These are phyloP conservation scores for Grosmannia huntii DNA, from an alignment of 2,329 filamentous ascomycete species.

Conservation along the genomic window DNA sequence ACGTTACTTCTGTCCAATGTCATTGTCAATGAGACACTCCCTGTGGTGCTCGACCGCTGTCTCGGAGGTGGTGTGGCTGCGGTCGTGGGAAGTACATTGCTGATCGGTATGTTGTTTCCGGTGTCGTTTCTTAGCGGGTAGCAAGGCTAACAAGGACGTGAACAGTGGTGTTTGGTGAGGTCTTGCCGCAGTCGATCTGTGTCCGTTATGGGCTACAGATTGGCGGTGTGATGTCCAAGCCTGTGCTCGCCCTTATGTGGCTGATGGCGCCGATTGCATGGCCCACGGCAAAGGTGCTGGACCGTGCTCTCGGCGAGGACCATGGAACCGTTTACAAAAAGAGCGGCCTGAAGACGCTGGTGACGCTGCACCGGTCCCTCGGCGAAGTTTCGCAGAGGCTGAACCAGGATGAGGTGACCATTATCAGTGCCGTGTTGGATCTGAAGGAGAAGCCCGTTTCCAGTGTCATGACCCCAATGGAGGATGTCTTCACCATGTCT, in stretches of 20 bases:
- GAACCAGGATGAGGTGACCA: slow-evolving; percentile 96
- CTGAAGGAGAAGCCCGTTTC: slow-evolving; percentile 93
- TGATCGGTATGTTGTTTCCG: slow-evolving; percentile 59
- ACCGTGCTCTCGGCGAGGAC: slow-evolving; percentile 84
- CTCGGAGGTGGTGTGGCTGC: slow-evolving; percentile 91
- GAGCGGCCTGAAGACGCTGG: slow-evolving; percentile 88
- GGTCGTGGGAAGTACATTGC: slow-evolving; percentile 79
- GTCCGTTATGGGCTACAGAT: slow-evolving; percentile 93
- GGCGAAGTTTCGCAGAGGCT: slow-evolving; percentile 78
- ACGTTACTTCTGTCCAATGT: slow-evolving; percentile 91
- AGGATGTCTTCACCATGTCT: slow-evolving; percentile 94
- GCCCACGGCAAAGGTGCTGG: slow-evolving; percentile 90
- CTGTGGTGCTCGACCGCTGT: slow-evolving; percentile 87
- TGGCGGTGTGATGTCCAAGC: slow-evolving; percentile 83
- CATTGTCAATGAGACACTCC: slow-evolving; percentile 92
- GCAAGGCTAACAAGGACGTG: background rate
- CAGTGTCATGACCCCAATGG: slow-evolving; percentile 97
- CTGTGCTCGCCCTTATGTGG: slow-evolving; percentile 84
- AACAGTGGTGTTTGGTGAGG: slow-evolving; percentile 91
- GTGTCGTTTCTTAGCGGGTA: background rate
- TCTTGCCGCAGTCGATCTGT: slow-evolving; percentile 90
- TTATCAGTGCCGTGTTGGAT: slow-evolving; percentile 92
- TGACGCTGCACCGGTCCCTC: slow-evolving; percentile 85
- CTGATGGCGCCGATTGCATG: slow-evolving; percentile 79
- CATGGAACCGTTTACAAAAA: slow-evolving; percentile 98